Conservation (phyloP, 139 green algal genomes). For the Astrephomene gubernaculifera region DNA sequence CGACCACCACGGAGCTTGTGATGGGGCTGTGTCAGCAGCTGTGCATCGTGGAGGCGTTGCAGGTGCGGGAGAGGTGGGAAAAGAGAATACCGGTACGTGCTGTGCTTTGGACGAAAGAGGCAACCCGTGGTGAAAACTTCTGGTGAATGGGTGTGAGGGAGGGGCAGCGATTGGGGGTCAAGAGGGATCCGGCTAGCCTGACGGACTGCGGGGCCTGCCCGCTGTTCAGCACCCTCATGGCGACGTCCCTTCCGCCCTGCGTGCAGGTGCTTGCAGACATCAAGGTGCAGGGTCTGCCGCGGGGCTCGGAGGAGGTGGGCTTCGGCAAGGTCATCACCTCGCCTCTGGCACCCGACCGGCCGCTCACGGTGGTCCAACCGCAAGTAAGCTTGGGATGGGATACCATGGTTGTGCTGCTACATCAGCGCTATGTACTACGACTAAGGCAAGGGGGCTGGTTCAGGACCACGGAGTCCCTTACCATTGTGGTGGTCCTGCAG, state of each 20-base stretch:
- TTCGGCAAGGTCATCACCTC: constrained; percentile 77
- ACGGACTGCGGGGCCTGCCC: neutral
- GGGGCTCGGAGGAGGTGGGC: constrained; percentile 54
- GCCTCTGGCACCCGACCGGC: constrained; percentile 70
- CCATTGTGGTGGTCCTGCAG: too few relatives aligned
- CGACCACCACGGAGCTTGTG: constrained; percentile 71
- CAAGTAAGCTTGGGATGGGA: too few relatives aligned
- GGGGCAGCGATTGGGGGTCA: neutral
- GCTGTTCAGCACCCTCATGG: neutral
- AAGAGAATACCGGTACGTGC: too few relatives aligned
- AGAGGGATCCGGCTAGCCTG: neutral
- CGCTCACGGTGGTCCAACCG: constrained; percentile 89
- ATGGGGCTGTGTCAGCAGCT: constrained; percentile 79
- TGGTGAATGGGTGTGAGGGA: neutral
- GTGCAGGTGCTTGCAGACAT: constrained; percentile 59
- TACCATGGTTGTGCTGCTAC: too few relatives aligned
- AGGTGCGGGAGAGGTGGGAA: constrained; percentile 42
- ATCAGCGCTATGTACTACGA: too few relatives aligned
- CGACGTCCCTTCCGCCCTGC: neutral
- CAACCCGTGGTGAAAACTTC: neutral
- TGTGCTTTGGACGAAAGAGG: too few relatives aligned
- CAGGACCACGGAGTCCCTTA: too few relatives aligned
- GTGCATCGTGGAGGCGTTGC: constrained; percentile 79
- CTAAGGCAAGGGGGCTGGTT: too few relatives aligned
- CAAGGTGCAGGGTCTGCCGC: constrained; percentile 70